A percentile compares a stretch with the other conserved stretches of the same genome.
Conservation (phyloP, 768 basidiomycete species). For the Leccinellum rugosiceps region DNA sequence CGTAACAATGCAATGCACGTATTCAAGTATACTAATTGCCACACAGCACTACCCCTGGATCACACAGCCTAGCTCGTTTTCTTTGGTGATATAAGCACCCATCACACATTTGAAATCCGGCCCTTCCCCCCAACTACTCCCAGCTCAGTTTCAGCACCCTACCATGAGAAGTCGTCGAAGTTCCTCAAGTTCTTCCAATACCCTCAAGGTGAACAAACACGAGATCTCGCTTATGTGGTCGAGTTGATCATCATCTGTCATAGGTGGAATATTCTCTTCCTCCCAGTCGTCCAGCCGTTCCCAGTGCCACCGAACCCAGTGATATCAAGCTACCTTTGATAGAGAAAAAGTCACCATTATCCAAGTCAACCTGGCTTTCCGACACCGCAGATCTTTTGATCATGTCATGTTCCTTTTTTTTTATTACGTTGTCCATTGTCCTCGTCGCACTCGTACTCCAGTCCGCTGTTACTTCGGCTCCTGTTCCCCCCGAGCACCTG, state of each 20-base stretch:
- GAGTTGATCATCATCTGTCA: neutral
- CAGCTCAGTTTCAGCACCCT: neutral
- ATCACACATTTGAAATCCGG: neutral
- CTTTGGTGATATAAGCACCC: neutral
- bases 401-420: constrained; percentile 4
- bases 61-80: neutral
- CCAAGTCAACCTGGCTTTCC: neutral
- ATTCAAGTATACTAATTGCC: neutral
- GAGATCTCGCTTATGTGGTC: neutral
- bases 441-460: constrained; percentile 6
- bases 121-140: neutral
- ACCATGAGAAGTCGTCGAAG: neutral
- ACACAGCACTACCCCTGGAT: neutral
- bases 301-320: neutral
- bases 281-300: neutral
- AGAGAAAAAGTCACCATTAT: neutral
- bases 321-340: neutral
- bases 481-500: neutral
- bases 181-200: neutral
- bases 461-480: accelerated
- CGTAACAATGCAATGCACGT: neutral
- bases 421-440: constrained; percentile 1
- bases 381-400: constrained; percentile 9
- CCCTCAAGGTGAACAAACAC: neutral
- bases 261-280: neutral